A percentile compares a stretch with the other conserved stretches of the same genome.
phyloP scores from a whole-genome alignment of 2,329 filamentous ascomycete species.

The Paraconiothyrium brasiliense region DNA sequence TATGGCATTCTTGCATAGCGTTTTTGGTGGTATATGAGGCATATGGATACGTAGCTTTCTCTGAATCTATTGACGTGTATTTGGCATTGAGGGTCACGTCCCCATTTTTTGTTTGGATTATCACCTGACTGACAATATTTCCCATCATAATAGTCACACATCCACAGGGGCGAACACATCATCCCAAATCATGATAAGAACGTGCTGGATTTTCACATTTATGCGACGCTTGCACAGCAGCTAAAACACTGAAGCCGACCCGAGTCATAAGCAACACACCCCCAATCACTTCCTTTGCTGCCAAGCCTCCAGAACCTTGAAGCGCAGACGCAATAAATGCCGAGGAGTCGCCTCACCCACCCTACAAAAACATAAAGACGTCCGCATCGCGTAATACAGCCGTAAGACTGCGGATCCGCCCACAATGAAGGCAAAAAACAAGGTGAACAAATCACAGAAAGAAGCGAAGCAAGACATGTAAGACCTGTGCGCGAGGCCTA shows the following conservation, averaged over 20 bases:
- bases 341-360: no score
- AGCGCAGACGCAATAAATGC: no score
- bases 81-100: no score
- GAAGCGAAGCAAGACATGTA: neutral
- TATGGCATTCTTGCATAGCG: conserved; percentile 6
- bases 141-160: no score
- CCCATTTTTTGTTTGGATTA: no score
- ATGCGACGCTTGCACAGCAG: neutral
- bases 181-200: neutral
- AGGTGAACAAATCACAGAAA: neutral
- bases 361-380: no score
- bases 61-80: no score
- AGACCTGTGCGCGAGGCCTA: neutral
- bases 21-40: neutral
- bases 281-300: no score
- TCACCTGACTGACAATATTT: no score
- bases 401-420: neutral
- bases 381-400: no score
- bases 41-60: no score
- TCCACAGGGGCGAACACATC: neutral
- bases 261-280: neutral
- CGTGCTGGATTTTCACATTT: neutral
- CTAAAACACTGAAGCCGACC: neutral
- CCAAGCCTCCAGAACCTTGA: no score
- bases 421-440: neutral